A percentile compares a stretch with the other conserved stretches of the same genome.
phyloP scores from a whole-genome alignment of 1,284 basidiomycete genomes.

The Caloboletus firmus region DNA sequence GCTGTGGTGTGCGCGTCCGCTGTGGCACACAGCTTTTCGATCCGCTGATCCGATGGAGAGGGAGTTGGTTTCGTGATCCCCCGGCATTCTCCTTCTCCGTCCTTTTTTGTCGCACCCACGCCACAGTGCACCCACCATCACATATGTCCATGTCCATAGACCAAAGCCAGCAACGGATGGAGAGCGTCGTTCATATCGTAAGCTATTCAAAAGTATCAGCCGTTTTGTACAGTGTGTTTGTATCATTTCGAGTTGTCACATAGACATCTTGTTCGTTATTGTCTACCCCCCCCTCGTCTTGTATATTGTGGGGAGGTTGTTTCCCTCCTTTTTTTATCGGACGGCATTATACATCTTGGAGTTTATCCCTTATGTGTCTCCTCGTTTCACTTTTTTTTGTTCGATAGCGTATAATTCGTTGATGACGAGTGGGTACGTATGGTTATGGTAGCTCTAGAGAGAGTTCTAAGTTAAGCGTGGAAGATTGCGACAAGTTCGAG shows the following conservation, averaged over 20 bases:
- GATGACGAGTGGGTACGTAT: neutral
- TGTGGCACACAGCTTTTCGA: slow-evolving; percentile 70
- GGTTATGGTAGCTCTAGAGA: neutral
- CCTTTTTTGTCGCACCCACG: neutral
- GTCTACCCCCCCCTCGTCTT: too few species aligned
- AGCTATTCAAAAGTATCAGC: too few species aligned
- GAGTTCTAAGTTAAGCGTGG: too few species aligned
- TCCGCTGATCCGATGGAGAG: slow-evolving; percentile 45
- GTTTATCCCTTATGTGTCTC: neutral
- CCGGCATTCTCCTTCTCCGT: neutral
- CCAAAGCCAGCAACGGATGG: neutral
- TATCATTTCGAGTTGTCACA: neutral
- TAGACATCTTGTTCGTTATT: neutral
- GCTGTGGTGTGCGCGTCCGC: slow-evolving; percentile 59
- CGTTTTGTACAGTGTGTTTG: slow-evolving; percentile 1
- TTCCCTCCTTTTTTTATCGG: too few species aligned
- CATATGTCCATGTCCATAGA: neutral
- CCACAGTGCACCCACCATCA: neutral
- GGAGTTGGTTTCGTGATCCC: neutral
- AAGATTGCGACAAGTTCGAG: neutral
- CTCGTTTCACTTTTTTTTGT: neutral
- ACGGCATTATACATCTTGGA: neutral
- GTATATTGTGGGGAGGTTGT: too few species aligned
- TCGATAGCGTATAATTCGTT: slow-evolving; percentile 3
- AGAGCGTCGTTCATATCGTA: neutral